phyloP scores from a whole-genome alignment of 495 filamentous ascomycete species.

The Cercophora newfieldiana region DNA sequence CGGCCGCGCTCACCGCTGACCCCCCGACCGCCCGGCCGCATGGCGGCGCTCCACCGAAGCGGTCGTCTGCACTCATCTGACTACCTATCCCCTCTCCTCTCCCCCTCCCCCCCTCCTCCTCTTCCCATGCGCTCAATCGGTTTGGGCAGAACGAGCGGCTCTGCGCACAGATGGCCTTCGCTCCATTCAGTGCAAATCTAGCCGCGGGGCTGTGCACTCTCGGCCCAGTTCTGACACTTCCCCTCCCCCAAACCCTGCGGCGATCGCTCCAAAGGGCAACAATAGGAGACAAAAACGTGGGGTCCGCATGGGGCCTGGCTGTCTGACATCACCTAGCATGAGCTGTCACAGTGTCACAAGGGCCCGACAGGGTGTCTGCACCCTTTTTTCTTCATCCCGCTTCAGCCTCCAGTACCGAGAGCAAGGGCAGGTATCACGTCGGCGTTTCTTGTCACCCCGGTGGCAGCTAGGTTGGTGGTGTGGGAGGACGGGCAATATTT shows the following conservation, averaged over 20 bases:
- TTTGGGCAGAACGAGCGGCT: background rate
- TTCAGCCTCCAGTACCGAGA: constrained; percentile 14
- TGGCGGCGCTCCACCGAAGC: background rate
- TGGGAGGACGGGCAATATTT: constrained; percentile 15
- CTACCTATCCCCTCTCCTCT: background rate
- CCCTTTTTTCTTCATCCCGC: background rate
- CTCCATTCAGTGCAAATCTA: background rate
- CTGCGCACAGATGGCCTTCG: background rate
- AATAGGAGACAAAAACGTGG: constrained; percentile 21
- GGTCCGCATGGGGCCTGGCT: constrained; percentile 7
- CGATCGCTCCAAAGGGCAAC: constrained; percentile 18
- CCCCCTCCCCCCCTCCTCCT: no score
- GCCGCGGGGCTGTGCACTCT: constrained; percentile 8
- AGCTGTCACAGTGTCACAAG: constrained; percentile 9
- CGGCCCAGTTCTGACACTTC: constrained; percentile 2
- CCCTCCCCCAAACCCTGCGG: background rate
- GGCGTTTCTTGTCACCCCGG: constrained; percentile 4
- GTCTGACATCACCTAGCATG: constrained; percentile 9
- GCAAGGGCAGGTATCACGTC: constrained; percentile 13
- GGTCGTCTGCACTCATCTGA: background rate
- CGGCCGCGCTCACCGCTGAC: background rate
- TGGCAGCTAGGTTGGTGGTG: constrained; percentile 10
- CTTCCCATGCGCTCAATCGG: background rate
- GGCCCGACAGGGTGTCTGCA: background rate
- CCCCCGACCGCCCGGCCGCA: background rate